These are phyloP conservation scores for Pseudonectria buxi DNA, from an alignment of 2,329 filamentous ascomycete species.

Conservation along the genomic window DNA sequence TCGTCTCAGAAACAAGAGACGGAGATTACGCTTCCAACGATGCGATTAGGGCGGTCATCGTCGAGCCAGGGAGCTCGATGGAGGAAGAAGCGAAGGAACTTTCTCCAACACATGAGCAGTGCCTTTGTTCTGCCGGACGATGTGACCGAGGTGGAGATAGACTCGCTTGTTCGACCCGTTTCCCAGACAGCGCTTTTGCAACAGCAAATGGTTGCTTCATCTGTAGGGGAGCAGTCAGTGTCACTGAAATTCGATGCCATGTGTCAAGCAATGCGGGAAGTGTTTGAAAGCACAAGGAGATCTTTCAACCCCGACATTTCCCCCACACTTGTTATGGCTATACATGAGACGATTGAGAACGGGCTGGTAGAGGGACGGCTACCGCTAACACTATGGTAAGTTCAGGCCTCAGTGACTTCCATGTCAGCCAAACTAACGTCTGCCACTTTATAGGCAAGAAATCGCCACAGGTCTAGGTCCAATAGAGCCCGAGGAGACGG, in stretches of 20 bases:
- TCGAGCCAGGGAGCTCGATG: slow-evolving; percentile 19
- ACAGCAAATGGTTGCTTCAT: slow-evolving; percentile 1
- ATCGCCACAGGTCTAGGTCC: slow-evolving; percentile 11
- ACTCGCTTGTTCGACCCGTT: slow-evolving; percentile 11
- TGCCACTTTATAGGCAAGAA: slow-evolving; percentile 18
- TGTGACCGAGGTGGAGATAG: slow-evolving; percentile 21
- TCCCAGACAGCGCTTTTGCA: slow-evolving; percentile 1
- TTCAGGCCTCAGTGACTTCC: slow-evolving; percentile 3
- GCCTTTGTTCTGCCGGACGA: slow-evolving; percentile 33
- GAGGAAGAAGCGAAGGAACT: slow-evolving; percentile 22
- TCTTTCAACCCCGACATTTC: slow-evolving; percentile 20
- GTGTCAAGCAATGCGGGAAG: slow-evolving; percentile 12
- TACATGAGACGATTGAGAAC: slow-evolving; percentile 20
- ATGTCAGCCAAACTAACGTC: neutral
- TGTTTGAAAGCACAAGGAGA: slow-evolving; percentile 8
- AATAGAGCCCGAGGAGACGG: slow-evolving; percentile 2
- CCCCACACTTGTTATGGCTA: slow-evolving; percentile 16
- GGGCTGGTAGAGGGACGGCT: slow-evolving; percentile 20
- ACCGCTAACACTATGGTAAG: slow-evolving; percentile 29
- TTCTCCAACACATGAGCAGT: slow-evolving; percentile 22
- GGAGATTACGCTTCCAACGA: slow-evolving; percentile 22
- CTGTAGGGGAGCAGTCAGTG: slow-evolving; percentile 10
- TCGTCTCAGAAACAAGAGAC: slow-evolving; percentile 17
- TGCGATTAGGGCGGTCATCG: slow-evolving; percentile 19
- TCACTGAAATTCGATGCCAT: slow-evolving; percentile 19